phyloP scores from a whole-genome alignment of 2,329 filamentous ascomycete genomes.

The Cladosporium sp. region DNA sequence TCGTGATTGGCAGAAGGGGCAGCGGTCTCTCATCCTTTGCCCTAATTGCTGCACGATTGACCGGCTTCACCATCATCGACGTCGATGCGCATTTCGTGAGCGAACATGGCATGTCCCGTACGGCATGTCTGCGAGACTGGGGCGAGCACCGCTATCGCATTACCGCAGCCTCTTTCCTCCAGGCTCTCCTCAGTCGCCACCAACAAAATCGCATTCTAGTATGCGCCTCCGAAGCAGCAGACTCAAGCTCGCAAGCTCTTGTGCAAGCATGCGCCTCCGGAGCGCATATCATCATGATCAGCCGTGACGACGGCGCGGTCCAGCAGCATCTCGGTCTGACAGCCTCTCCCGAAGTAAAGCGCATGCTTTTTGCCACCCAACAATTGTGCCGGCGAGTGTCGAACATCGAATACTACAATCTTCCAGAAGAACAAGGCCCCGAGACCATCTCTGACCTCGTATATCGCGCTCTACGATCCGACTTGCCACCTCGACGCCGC shows the following conservation, averaged over 20 bases:
- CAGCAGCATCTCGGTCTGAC: neutral
- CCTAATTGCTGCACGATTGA: constrained; percentile 1
- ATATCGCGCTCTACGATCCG: neutral
- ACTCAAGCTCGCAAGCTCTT: neutral
- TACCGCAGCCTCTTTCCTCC: neutral
- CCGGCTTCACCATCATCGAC: neutral
- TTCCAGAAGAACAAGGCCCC: neutral
- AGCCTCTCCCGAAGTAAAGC: neutral
- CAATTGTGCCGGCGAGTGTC: neutral
- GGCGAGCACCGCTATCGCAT: constrained; percentile 3
- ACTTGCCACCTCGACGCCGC: neutral
- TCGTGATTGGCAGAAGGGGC: constrained; percentile 8
- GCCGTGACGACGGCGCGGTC: neutral
- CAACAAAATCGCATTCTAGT: constrained; percentile 1
- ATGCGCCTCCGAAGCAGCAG: neutral
- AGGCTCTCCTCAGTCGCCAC: neutral
- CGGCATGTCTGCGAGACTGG: neutral
- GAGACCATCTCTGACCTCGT: neutral
- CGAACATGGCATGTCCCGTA: neutral
- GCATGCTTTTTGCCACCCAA: neutral
- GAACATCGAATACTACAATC: constrained; percentile 2
- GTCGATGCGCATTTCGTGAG: neutral
- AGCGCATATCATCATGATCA: neutral
- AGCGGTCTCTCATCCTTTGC: constrained; percentile 11
- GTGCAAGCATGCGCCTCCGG: neutral